Percentiles rank a stretch among this genome's conserved stretches.
phyloP scores from a whole-genome alignment of 164 flowering plant species.

The Amborella trichopoda region DNA sequence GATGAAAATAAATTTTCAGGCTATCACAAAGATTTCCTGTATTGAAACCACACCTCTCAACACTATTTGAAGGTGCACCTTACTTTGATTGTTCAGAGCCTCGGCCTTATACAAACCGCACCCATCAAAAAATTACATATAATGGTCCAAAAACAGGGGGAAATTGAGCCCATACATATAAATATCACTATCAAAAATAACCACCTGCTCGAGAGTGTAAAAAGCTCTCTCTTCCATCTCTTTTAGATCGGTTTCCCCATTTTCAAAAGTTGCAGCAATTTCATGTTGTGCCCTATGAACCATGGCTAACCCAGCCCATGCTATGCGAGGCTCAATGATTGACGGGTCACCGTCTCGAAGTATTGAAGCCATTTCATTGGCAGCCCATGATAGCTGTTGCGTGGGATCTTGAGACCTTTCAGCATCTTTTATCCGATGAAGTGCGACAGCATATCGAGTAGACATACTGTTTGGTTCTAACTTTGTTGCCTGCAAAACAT shows the following conservation, averaged over 20 bases:
- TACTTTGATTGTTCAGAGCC: no score
- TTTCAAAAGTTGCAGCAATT: constrained; percentile 61
- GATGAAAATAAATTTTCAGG: no score
- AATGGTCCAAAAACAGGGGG: no score
- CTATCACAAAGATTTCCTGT: no score
- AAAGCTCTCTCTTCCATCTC: constrained; percentile 74
- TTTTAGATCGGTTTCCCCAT: constrained; percentile 34
- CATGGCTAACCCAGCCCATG: constrained; percentile 91
- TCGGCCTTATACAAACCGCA: no score
- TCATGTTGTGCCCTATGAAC: constrained; percentile 89
- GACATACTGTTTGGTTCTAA: constrained; percentile 83
- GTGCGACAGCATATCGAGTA: constrained; percentile 73
- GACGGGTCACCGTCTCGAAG: constrained; percentile 74
- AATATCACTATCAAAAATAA: no score
- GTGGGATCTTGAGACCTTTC: constrained; percentile 79
- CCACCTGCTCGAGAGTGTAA: constrained; percentile 70
- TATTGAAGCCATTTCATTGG: constrained; percentile 95
- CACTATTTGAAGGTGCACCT: no score
- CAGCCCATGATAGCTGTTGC: constrained; percentile 87
- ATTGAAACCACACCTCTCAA: no score
- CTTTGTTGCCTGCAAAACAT: constrained; percentile 56
- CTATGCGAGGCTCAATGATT: constrained; percentile 49
- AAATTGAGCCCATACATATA: no score
- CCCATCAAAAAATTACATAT: no score
- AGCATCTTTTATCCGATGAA: constrained; percentile 77